Evolutionary conservation across 495 filamentous ascomycete species (phyloP).

Genomic region (Neurospora tetrasperma): DNA sequence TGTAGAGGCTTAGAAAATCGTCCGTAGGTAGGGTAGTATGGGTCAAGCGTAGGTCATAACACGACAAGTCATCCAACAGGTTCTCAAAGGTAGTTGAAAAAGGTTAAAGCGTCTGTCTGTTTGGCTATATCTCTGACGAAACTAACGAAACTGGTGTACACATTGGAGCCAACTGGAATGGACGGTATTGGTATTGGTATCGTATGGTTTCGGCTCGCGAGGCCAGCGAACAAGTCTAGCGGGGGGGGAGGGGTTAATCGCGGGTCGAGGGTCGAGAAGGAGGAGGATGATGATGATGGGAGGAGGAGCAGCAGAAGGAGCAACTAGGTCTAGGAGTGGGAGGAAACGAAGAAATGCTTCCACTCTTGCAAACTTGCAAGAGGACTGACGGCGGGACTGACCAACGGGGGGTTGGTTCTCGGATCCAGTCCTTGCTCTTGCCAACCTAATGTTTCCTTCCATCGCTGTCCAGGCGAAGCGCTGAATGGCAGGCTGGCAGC

Average conservation of each 20-base stretch:
- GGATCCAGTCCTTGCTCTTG: not conserved
- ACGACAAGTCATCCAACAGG: not conserved
- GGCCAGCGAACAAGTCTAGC: not conserved
- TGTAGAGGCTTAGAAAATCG: not conserved
- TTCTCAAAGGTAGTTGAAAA: not conserved
- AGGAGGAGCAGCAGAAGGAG: not conserved
- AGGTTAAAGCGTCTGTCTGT: not conserved
- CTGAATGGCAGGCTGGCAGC: not conserved
- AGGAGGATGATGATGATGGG: not conserved
- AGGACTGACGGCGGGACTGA: not conserved
- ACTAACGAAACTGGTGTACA: not conserved
- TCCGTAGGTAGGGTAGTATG: not conserved
- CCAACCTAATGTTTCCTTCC: not conserved
- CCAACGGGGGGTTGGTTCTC: not conserved
- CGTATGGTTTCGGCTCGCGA: not conserved
- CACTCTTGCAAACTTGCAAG: not conserved
- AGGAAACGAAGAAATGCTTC: not conserved
- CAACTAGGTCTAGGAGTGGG: not conserved
- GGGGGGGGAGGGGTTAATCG: not conserved
- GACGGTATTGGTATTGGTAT: not conserved
- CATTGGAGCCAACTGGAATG: not conserved
- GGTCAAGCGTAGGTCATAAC: conserved; percentile 1
- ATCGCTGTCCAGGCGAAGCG: not conserved
- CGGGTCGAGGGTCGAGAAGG: not conserved
- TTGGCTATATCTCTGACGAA: not conserved